Evolutionary conservation across 768 basidiomycete species (phyloP), one percentile per base, ranked within the genome.

Genomic region (Chalciporus piperatus): DNA sequence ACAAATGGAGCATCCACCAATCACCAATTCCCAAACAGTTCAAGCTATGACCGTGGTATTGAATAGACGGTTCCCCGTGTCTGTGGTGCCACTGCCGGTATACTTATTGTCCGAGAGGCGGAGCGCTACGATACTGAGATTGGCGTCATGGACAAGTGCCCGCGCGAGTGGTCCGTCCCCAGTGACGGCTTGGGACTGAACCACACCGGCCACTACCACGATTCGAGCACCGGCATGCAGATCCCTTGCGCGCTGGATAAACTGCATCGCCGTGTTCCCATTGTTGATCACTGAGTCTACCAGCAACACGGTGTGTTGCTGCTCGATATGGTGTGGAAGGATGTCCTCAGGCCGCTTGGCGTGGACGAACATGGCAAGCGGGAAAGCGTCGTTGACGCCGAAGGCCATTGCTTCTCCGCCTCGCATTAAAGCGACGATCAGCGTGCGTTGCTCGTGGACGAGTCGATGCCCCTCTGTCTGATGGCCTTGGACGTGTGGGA

Each of bases 391-490:
- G 20, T 52, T 54, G 53, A 54, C 39, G 40, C 53, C 50, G 13
- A 54, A 54, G 44, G 53, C 53, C 44, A 54, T 46, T 41, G 53
- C 44, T 52, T 54, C 53, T 23, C 53, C 53, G 28, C 53, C 53
- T 54, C 53, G 53, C 53, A 54, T 54, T 54, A 54, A 39, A 37
- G 53, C 50, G 25, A 54, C 50, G 44, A 54, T 54, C n/a, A 54
- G 32, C n/a, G 50, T 54, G 53, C 39, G 53, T 54, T 52, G 39
- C 40, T 54, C 53, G 37, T 54, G 53, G 39, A 30, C 14, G 50
- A 54, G 53, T 41, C 44, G 53, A 52, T 54, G 50, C 50, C 53
- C 53, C 44, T 37, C 53, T 41, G 53, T 54, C 40, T 54, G 53
- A 45, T 52, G 53, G 44, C 53, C 53, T 54, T 54, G 53, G 39